Percentiles rank a stretch among this genome's conserved stretches.
These are phyloP conservation scores for Pisolithus marmoratus DNA, from an alignment of 768 basidiomycete species.

Conservation along the genomic window DNA sequence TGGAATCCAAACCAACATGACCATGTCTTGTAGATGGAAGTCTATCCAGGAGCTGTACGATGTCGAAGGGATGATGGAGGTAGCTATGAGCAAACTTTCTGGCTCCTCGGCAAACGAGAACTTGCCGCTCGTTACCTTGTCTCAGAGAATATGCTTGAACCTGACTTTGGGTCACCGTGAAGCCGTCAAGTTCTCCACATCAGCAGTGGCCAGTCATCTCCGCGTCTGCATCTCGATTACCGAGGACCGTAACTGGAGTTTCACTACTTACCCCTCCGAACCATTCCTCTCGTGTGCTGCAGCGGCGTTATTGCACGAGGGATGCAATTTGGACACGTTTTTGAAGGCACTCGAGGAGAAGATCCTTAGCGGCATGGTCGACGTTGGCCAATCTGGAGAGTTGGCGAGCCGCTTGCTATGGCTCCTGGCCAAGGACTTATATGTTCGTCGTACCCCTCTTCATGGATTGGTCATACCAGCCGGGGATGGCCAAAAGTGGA, in stretches of 20 bases:
- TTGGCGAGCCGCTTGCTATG: constrained; percentile 7
- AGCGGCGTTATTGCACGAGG: background rate
- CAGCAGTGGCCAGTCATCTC: constrained; percentile 2
- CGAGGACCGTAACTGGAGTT: constrained; percentile 1
- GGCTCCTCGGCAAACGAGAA: background rate
- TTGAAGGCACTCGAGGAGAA: background rate
- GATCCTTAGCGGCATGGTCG: constrained; percentile 4
- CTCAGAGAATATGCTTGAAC: constrained; percentile 1
- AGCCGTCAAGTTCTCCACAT: background rate
- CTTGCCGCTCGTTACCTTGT: background rate
- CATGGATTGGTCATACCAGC: too few species aligned
- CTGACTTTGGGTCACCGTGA: constrained; percentile 1
- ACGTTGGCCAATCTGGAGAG: constrained; percentile 6
- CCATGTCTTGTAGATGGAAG: background rate
- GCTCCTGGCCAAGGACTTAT: constrained; percentile 8
- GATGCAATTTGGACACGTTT: background rate
- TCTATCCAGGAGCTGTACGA: background rate
- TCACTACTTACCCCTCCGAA: constrained; percentile 2
- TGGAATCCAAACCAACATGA: background rate
- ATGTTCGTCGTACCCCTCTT: background rate
- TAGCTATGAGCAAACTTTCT: background rate
- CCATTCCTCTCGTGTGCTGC: constrained; percentile 1
- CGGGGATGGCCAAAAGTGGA: background rate
- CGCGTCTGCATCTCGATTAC: background rate
- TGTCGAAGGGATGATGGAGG: background rate